Percentiles rank a stretch among this genome's conserved stretches.
Evolutionary conservation across 2,329 filamentous ascomycete species (phyloP).

Genomic region (Ceratocystis alfenasii): DNA sequence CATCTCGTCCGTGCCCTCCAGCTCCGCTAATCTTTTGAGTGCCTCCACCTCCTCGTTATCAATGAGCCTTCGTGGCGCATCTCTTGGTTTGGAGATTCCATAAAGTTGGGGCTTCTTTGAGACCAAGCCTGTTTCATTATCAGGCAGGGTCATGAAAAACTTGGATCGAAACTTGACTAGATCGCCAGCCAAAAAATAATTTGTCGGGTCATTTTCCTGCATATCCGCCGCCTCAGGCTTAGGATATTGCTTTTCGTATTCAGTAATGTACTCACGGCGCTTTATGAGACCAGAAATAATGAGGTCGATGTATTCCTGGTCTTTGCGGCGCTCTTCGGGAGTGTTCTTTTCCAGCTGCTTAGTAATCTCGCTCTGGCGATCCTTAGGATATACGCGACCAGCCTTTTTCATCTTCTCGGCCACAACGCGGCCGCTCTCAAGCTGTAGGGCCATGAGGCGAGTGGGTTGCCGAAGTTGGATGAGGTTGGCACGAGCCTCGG

Average conservation of each 20-base stretch:
- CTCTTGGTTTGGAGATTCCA: slow-evolving; percentile 7
- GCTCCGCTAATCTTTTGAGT: neutral
- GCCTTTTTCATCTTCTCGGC: slow-evolving; percentile 34
- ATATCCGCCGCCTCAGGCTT: neutral
- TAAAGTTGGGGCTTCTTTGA: slow-evolving; percentile 10
- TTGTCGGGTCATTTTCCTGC: slow-evolving; percentile 5
- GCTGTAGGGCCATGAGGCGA: slow-evolving; percentile 39
- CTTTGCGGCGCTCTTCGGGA: slow-evolving; percentile 2
- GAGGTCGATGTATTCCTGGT: slow-evolving; percentile 9
- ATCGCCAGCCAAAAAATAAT: slow-evolving; percentile 15
- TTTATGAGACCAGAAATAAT: slow-evolving; percentile 7
- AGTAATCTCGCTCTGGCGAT: slow-evolving; percentile 33
- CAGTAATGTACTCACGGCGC: neutral
- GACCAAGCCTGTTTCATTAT: slow-evolving; percentile 18
- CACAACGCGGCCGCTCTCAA: slow-evolving; percentile 33
- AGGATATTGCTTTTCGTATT: slow-evolving; percentile 1
- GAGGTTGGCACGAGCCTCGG: slow-evolving; percentile 24
- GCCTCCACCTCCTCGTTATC: neutral
- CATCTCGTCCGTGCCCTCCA: neutral
- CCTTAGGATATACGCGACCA: slow-evolving; percentile 35
- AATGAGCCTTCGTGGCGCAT: neutral
- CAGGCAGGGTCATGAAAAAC: slow-evolving; percentile 17
- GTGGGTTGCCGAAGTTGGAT: slow-evolving; percentile 24
- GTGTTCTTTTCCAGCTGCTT: slow-evolving; percentile 20
- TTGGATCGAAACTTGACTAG: neutral